phyloP scores from a whole-genome alignment of 352 stramenopile genomes.

The Phytophthora citrophthora region DNA sequence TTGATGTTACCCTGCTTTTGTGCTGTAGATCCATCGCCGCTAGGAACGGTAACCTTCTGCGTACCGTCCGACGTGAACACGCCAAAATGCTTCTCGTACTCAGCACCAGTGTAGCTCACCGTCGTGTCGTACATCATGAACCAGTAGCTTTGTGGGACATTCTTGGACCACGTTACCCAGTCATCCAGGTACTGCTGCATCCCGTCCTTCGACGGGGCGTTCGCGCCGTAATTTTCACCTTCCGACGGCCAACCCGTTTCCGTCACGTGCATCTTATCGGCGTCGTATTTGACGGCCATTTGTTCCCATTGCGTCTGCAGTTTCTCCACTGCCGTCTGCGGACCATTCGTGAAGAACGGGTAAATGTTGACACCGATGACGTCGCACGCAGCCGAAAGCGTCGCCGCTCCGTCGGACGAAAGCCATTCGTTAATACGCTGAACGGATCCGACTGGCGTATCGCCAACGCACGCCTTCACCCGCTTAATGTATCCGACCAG shows the following conservation, averaged over 20 bases:
- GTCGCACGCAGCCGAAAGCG: slow-evolving; percentile 37
- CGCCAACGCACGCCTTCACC: slow-evolving; percentile 58
- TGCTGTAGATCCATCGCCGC: slow-evolving; percentile 6
- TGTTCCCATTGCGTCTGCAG: slow-evolving; percentile 60
- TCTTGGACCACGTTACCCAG: slow-evolving; percentile 49
- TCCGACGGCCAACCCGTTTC: slow-evolving; percentile 72
- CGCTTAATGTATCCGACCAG: slow-evolving; percentile 60
- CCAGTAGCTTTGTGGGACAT: slow-evolving; percentile 48
- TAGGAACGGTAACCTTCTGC: slow-evolving; percentile 48
- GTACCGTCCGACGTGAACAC: slow-evolving; percentile 44
- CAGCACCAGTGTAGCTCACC: slow-evolving; percentile 43
- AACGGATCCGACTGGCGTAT: slow-evolving; percentile 64
- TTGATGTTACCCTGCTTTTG: slow-evolving; percentile 23
- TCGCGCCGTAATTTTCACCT: slow-evolving; percentile 39
- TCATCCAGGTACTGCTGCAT: slow-evolving; percentile 56
- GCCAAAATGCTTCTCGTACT: slow-evolving; percentile 77
- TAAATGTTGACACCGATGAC: slow-evolving; percentile 76
- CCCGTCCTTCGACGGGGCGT: slow-evolving; percentile 42
- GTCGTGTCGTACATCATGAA: slow-evolving; percentile 81
- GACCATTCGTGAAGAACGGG: slow-evolving; percentile 68
- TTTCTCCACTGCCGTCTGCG: slow-evolving; percentile 54
- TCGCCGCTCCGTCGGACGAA: slow-evolving; percentile 26
- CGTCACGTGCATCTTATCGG: slow-evolving; percentile 53
- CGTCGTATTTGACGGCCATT: slow-evolving; percentile 50
- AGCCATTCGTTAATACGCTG: slow-evolving; percentile 83